A percentile compares a stretch with the other conserved stretches of the same genome.
Evolutionary conservation across 345 rosid genomes (phyloP).

Genomic region (Syzygium aqueum): DNA sequence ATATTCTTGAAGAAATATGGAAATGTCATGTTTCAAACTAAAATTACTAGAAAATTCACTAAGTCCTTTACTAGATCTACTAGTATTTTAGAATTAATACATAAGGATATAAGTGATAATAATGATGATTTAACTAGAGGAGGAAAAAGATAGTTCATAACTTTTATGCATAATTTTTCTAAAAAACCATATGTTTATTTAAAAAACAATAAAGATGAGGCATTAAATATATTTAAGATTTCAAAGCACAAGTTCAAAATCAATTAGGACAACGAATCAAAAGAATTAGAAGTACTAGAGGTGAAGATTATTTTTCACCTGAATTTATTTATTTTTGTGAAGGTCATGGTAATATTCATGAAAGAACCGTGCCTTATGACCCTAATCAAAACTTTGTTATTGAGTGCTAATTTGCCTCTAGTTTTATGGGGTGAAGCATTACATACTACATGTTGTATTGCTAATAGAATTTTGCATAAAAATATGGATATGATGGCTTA

Average conservation of each 20-base stretch:
- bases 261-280: accelerated
- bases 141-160: not conserved
- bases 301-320: not conserved
- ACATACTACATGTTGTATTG: not conserved
- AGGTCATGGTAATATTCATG: not conserved
- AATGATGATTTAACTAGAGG: not conserved
- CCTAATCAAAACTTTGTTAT: not conserved
- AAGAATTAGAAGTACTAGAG: not conserved
- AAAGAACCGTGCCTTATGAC: not conserved
- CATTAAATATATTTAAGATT: not conserved
- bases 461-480: too few species aligned
- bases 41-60: not conserved
- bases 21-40: not conserved
- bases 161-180: not conserved
- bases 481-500: too few species aligned
- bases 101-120: not conserved
- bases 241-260: not conserved
- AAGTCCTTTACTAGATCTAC: not conserved
- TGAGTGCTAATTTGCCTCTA: not conserved
- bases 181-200: not conserved
- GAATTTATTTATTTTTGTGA: not conserved
- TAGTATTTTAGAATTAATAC: not conserved
- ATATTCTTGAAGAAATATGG: not conserved
- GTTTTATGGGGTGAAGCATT: not conserved
- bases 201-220: not conserved